phyloP scores from a whole-genome alignment of 2,329 filamentous ascomycete species.

The Aureobasidium subglaciale region DNA sequence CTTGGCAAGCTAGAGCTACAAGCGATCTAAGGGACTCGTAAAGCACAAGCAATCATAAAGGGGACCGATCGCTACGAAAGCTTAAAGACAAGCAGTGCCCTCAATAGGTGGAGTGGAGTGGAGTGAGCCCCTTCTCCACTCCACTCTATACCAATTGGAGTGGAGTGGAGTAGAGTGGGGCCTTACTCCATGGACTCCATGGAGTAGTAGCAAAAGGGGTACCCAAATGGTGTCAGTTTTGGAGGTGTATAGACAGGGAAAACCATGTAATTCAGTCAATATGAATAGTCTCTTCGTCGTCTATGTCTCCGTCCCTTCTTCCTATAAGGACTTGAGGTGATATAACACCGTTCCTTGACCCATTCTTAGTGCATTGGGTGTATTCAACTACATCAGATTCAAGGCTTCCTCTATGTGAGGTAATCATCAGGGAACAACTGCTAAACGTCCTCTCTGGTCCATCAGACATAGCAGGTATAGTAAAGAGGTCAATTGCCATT shows the following conservation, averaged over 20 bases:
- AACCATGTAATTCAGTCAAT: not conserved
- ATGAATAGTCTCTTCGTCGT: not conserved
- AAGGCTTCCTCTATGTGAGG: not conserved
- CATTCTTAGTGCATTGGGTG: not conserved
- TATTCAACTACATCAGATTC: not conserved
- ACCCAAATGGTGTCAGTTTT: not conserved
- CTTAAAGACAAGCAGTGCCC: not conserved
- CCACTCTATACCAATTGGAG: too few species aligned
- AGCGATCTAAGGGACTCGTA: not conserved
- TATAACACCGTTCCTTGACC: not conserved
- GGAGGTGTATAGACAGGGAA: too few species aligned
- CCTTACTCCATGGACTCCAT: not conserved
- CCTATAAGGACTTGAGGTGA: not conserved
- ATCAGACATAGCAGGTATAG: not conserved
- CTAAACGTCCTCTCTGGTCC: not conserved
- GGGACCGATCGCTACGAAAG: not conserved
- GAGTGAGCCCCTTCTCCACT: not conserved
- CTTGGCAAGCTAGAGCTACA: not conserved
- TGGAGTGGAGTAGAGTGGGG: not conserved
- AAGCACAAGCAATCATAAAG: not conserved
- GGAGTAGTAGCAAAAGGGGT: not conserved
- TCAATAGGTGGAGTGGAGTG: too few species aligned
- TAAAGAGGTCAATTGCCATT: not conserved
- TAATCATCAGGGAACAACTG: not conserved
- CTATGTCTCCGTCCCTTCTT: not conserved